Percentiles rank a stretch among this genome's conserved stretches.
These are phyloP conservation scores for Chamaecrista fasciculata DNA, from an alignment of 306 rosid genomes.

Conservation along the genomic window DNA sequence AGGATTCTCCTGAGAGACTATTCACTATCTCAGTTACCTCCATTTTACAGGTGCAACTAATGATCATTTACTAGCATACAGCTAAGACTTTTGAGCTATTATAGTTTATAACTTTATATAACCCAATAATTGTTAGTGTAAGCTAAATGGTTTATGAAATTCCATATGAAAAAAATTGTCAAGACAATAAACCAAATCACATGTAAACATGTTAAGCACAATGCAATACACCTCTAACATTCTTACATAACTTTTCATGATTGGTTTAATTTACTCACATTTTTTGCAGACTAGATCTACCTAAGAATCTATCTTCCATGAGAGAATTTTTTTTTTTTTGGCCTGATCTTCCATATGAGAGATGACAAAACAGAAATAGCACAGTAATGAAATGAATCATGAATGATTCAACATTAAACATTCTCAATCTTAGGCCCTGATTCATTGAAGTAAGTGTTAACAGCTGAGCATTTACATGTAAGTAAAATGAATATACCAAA, in stretches of 20 bases:
- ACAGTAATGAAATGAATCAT: neutral
- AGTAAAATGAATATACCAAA: neutral
- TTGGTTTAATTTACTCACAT: too few species aligned
- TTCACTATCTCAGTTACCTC: neutral
- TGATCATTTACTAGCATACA: slow-evolving; percentile 4
- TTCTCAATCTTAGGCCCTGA: neutral
- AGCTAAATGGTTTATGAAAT: neutral
- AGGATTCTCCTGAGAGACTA: neutral
- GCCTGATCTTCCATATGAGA: too few species aligned
- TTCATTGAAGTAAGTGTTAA: neutral
- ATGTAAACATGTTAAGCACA: too few species aligned
- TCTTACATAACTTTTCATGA: too few species aligned
- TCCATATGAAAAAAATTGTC: neutral
- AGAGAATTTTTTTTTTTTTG: too few species aligned
- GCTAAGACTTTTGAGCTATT: neutral
- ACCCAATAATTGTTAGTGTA: neutral
- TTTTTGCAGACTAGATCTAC: too few species aligned
- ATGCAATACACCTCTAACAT: too few species aligned
- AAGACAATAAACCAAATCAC: too few species aligned
- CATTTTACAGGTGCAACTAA: slow-evolving; percentile 4
- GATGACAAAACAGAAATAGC: neutral
- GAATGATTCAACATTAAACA: slow-evolving; percentile 6
- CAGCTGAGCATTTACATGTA: neutral
- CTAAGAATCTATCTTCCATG: neutral
- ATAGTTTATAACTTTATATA: neutral